phyloP scores from a whole-genome alignment of 2,329 filamentous ascomycete genomes.

The Penicillium sp. region DNA sequence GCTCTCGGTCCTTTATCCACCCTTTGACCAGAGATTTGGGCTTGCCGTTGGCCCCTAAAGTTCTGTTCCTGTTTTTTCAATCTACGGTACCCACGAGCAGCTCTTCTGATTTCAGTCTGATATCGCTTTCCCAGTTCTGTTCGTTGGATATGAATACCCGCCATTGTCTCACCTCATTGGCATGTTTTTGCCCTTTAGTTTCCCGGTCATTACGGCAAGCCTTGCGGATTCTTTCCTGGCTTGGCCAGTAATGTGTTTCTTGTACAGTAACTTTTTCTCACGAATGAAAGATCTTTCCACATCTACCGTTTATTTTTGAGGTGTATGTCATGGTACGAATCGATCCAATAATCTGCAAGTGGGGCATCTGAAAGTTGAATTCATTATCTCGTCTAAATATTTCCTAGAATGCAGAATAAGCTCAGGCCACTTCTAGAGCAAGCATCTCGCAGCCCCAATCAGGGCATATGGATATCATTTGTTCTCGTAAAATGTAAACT shows the following conservation, averaged over 20 bases:
- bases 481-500: too few relatives aligned
- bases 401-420: background rate
- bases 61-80: conserved; percentile 7
- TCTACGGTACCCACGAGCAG: conserved; percentile 25
- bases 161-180: conserved; percentile 11
- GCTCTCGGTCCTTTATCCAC: background rate
- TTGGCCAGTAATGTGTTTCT: conserved; percentile 9
- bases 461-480: too few relatives aligned
- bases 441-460: too few relatives aligned
- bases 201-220: background rate
- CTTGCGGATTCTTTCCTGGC: background rate
- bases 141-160: conserved; percentile 23
- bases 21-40: background rate
- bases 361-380: too few relatives aligned
- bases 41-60: background rate
- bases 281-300: conserved; percentile 5
- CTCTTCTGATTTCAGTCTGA: conserved; percentile 3
- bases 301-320: background rate
- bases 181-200: conserved; percentile 7
- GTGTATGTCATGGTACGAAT: too few relatives aligned
- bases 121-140: conserved; percentile 3
- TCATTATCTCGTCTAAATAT: conserved; percentile 13
- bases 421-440: too few relatives aligned
- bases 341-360: too few relatives aligned
- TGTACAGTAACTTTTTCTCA: conserved; percentile 15